A percentile compares a stretch with the other conserved stretches of the same genome.
Conservation (phyloP, 2,329 filamentous ascomycete genomes). For the Trichophaea hybrida region DNA sequence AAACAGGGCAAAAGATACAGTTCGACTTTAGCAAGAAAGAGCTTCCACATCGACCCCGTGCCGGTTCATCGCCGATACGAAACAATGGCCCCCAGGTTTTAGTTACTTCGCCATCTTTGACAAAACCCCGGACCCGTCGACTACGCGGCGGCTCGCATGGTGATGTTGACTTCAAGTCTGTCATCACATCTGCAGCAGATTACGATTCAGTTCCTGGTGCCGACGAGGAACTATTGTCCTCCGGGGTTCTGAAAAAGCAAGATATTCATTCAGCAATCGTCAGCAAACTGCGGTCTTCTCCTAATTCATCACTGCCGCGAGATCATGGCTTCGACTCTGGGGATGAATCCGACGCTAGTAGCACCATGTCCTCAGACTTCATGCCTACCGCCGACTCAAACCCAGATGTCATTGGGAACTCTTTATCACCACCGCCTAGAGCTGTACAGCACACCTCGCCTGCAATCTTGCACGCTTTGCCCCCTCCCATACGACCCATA, state of each 20-base stretch:
- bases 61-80: slow-evolving; percentile 76
- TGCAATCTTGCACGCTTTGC: slow-evolving; percentile 32
- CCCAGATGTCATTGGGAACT: slow-evolving; percentile 20
- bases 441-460: slow-evolving; percentile 30
- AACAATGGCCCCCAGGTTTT: slow-evolving; percentile 33
- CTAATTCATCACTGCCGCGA: slow-evolving; percentile 24
- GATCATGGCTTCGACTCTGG: slow-evolving; percentile 25
- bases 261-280: slow-evolving; percentile 29
- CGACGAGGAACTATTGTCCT: slow-evolving; percentile 25
- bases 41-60: slow-evolving; percentile 59
- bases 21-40: slow-evolving; percentile 74
- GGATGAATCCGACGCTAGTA: slow-evolving; percentile 23
- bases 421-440: slow-evolving; percentile 30
- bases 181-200: slow-evolving; percentile 30
- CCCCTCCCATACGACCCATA: slow-evolving; percentile 52
- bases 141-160: slow-evolving; percentile 27
- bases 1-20: slow-evolving; percentile 35
- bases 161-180: slow-evolving; percentile 25
- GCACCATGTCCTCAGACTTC: slow-evolving; percentile 25
- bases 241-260: slow-evolving; percentile 20
- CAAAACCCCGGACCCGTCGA: slow-evolving; percentile 39
- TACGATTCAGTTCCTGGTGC: slow-evolving; percentile 21
- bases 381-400: slow-evolving; percentile 25
- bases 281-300: slow-evolving; percentile 24
- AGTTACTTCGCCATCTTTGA: slow-evolving; percentile 21